These are phyloP conservation scores for Hanseniaspora meyeri DNA, from an alignment of 805 yeast species.

Conservation along the genomic window DNA sequence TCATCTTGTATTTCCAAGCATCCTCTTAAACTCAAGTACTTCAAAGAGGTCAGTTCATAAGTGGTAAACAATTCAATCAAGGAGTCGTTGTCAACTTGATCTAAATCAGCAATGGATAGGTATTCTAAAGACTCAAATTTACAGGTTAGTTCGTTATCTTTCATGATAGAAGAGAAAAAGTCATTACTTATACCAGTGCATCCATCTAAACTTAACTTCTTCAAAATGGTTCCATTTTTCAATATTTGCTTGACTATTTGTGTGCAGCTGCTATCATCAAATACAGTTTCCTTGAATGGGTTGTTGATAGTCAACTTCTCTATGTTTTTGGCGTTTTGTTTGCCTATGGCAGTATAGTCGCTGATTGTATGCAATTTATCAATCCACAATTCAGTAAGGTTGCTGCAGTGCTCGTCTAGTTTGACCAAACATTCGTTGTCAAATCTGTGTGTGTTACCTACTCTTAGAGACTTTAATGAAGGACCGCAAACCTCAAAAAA, in stretches of 20 bases:
- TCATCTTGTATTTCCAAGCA: conserved; percentile 55
- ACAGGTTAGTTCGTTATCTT: conserved; percentile 36
- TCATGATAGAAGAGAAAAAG: conserved; percentile 43
- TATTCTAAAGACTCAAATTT: conserved; percentile 31
- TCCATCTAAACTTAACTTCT: conserved; percentile 53
- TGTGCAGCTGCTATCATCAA: conserved; percentile 55
- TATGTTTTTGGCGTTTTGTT: conserved; percentile 34
- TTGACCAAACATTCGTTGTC: conserved; percentile 51
- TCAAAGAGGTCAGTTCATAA: conserved; percentile 42
- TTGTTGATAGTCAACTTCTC: conserved; percentile 52
- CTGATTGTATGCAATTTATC: conserved; percentile 63
- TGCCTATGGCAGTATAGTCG: conserved; percentile 54
- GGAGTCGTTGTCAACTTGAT: conserved; percentile 59
- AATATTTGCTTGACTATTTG: conserved; percentile 43
- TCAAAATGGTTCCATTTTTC: conserved; percentile 39
- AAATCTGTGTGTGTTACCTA: conserved; percentile 76
- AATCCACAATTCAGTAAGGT: conserved; percentile 45
- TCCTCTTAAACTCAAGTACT: conserved; percentile 47
- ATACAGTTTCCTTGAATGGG: conserved; percentile 52
- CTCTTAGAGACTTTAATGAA: conserved; percentile 44
- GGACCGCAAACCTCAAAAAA: conserved; percentile 52
- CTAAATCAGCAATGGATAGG: conserved; percentile 47
- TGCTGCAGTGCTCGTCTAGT: conserved; percentile 46
- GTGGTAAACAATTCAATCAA: conserved; percentile 43
- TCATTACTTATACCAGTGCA: conserved; percentile 62